Evolutionary conservation across 2,329 filamentous ascomycete genomes (phyloP), one percentile per base, ranked within the genome.

Genomic region (Akanthomyces muscarius): DNA sequence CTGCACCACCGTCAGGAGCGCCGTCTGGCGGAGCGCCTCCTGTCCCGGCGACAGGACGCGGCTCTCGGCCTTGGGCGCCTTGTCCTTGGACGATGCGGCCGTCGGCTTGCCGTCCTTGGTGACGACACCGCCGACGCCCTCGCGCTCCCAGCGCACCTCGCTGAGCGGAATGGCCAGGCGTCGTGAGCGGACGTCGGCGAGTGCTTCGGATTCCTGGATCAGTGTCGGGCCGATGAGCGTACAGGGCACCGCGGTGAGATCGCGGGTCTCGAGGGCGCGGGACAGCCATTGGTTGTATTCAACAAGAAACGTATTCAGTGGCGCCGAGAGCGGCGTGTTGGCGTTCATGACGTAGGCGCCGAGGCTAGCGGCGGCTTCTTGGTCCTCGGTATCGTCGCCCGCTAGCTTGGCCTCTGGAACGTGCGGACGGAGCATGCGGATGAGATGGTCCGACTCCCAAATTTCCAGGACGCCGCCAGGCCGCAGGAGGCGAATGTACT

Each of bases 81-180:
- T 63, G 8, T 63, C 62, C 56, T 53, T 53, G 28, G 47, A 25
- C 7, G 45, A 30, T 36, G 36, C 13, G 38, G 33, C 45, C 3
- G 44, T 28, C 13, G 33, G 18, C 74, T 83, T 86, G 66, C 81
- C 81, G 57, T 85, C 82, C 68, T 84, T 84, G 25, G 84, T 88
- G 63, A 84, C 83, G 65, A 83, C 82, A 71, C 82, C 86, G 68
- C 82, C 87, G 65, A 85, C 85, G 59, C 86, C 86, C 71, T 95
- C 91, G 58, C 87, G 86, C 79, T 97, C 92, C 92, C 92, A 97
- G 55, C 90, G 86, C 51, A 95, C 82, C 72, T 96, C 90, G 52
- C 90, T 89, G 0, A 97, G 81, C 1, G 92, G 93, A 30, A 97
- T 89, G n/a, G 92, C 94, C 59, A 97, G 80, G 41, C 94, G 87